Base-by-base conservation (phyloP, 1,284 basidiomycete species). In the Erythrobasidium hasegawianum region DNA sequence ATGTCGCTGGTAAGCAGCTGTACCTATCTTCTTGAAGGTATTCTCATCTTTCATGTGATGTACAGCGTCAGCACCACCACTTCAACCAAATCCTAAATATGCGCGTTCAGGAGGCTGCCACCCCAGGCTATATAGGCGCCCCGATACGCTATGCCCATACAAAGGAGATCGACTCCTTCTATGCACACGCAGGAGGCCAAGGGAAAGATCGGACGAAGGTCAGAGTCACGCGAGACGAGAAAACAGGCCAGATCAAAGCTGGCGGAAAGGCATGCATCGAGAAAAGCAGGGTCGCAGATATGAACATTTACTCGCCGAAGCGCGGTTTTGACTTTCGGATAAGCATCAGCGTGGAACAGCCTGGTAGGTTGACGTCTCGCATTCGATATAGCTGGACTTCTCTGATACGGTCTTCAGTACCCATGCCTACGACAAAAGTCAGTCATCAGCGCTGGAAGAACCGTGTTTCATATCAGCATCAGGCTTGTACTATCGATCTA, bases 401-500 rank as follows among this genome's bases (percentile, higher is more conserved):
- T 52, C 33, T 16, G 41, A 20, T n/a, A 10, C 2, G 47, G 16
- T 1, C 33, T 3, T 2, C 70, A 77, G 71, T 69, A 1, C 60
- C 66, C n/a, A 22, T 70, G 2, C 73, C 70, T 2, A 72, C 76
- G 57, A 68, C 76, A 18, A 72, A 78, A 61, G 57, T 69, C 43
- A 71, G 29, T 69, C 76, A 57, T 68, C 68, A 40, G 29, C 84
- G 90, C 68, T 83, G 83, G 79, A 98, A 96, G 79, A 92, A 98
- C 77, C 83, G 96, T 40, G 82, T 97, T 74, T 90, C 89, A 71
- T 98, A 98, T 76, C 80, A 86, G 1, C 94, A 97, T 78, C 91
- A 97, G 78, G 86, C 94, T 69, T 92, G 91, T 76, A 83, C 83
- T 72, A 87, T 98, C 70, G 95, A 98, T 78, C 82, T 98, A 53